A percentile compares a stretch with the other conserved stretches of the same genome.
Evolutionary conservation across 768 basidiomycete genomes (phyloP).

Genomic region (Mycena kentingensis): DNA sequence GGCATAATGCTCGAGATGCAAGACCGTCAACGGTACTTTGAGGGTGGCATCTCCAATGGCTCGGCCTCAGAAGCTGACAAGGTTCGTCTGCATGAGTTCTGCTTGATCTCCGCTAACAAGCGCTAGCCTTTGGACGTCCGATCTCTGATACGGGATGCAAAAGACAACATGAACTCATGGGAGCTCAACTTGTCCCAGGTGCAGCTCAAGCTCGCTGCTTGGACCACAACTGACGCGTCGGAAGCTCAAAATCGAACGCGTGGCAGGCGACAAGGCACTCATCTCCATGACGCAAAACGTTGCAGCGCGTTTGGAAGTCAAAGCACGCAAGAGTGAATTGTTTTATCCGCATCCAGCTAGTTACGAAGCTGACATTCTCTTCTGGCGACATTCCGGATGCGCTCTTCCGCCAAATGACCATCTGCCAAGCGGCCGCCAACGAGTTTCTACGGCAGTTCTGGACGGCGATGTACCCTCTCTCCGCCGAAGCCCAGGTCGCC

Average conservation of each 20-base stretch:
- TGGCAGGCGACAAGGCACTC: conserved; percentile 68
- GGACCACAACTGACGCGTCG: conserved; percentile 1
- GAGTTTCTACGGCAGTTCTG: conserved; percentile 98
- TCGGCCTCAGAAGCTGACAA: conserved; percentile 33
- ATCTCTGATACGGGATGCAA: conserved; percentile 49
- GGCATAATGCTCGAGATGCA: conserved; percentile 88
- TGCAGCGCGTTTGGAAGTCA: conserved; percentile 66
- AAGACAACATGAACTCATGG: conserved; percentile 57
- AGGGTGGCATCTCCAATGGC: conserved; percentile 53
- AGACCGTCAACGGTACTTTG: conserved; percentile 81
- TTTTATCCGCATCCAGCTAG: neutral
- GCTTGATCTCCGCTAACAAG: neutral
- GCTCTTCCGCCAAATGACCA: conserved; percentile 80
- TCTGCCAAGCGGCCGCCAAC: conserved; percentile 90
- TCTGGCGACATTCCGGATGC: conserved; percentile 79
- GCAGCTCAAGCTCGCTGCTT: conserved; percentile 14
- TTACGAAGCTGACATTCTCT: neutral
- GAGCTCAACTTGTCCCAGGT: conserved; percentile 59
- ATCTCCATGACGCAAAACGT: conserved; percentile 80
- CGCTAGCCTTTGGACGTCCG: conserved; percentile 49
- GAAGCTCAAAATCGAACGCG: conserved; percentile 70
- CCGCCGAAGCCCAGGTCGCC: conserved; percentile 54
- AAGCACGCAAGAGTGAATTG: conserved; percentile 61
- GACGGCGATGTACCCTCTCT: conserved; percentile 81
- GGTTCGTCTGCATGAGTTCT: conserved; percentile 25